Evolutionary conservation across 192 early-diverging fungal genomes (phyloP), one percentile per base, ranked within the genome.

Genomic region (Entomortierella chlamydospora): DNA sequence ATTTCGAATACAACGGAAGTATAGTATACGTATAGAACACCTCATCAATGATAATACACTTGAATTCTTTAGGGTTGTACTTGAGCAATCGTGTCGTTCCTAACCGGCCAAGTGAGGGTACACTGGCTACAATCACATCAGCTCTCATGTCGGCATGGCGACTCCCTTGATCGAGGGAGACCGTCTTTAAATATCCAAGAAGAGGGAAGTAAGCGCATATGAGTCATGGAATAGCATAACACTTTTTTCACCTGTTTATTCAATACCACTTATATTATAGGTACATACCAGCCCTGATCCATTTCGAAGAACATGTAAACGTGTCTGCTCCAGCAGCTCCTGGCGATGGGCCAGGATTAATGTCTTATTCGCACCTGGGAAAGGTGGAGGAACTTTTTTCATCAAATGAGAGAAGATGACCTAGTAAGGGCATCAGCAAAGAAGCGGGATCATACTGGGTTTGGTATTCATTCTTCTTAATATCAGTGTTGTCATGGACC

Each of bases 31-130:
- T n/a, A n/a, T n/a, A n/a, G n/a, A n/a, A n/a, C n/a, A 86, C 84
- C 85, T 95, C 92, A 73, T 94, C 96, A 56, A 99, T 95, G 23
- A 99, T 87, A 49, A 99, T 91, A 34, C 88, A 87, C 61, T 99
- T 97, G 90, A 93, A 99, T 23, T 86, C 55, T 10, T 47, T 39
- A 5, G 95, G 95, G 34, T 97, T 88, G 61, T 93, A 93, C 42
- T 86, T 81, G 12, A 65, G 55, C 10, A 96, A 61, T 18, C 95
- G 73, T 17, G 51, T 30, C 31, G 84, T 78, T 12, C 54, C 65
- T 5, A 59, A 55, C 22, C 87, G 64, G 2, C 93, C 95, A 28
- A 97, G 85, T 6, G 91, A 88, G 7, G 88, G 86, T 15, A 96
- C 94, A 70, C 92, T 93, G 20, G 91, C 93, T 26, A 95, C 85